A percentile compares a stretch with the other conserved stretches of the same genome.
Conservation (phyloP, 108 stramenopile genomes). For the Skeletonema potamos region DNA sequence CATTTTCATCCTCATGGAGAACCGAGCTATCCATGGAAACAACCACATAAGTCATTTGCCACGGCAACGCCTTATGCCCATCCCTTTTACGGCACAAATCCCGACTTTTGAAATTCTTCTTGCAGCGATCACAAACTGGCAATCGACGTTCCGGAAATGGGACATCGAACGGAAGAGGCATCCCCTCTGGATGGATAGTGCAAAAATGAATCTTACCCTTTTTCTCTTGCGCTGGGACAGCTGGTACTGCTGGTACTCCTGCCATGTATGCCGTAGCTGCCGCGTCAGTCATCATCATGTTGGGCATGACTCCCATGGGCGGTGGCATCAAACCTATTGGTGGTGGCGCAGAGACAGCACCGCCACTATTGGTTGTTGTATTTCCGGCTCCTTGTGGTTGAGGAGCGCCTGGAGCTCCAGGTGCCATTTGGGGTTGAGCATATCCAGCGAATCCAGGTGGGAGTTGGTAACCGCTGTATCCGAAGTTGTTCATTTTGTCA, state of each 20-base stretch:
- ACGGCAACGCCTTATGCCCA: conserved; percentile 69
- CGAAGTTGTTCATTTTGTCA: not conserved
- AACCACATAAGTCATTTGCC: conserved; percentile 82
- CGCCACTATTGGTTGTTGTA: not conserved
- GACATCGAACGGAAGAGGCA: conserved; percentile 72
- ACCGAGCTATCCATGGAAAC: conserved; percentile 67
- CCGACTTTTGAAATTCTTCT: conserved; percentile 86
- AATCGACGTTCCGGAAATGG: conserved; percentile 80
- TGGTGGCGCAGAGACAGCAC: not conserved
- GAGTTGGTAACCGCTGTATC: not conserved
- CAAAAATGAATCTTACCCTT: conserved; percentile 11
- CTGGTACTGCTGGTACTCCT: not conserved
- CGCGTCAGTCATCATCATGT: conserved; percentile 5
- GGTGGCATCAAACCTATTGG: not conserved
- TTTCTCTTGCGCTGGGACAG: not conserved
- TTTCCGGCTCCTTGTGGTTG: not conserved
- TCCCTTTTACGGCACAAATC: conserved; percentile 84
- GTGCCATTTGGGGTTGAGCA: not conserved
- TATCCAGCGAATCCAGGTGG: not conserved
- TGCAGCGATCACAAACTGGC: conserved; percentile 81
- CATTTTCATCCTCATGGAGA: conserved; percentile 1
- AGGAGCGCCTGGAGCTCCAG: not conserved
- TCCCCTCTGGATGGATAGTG: conserved; percentile 65
- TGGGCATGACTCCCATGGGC: not conserved
- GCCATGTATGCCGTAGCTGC: not conserved